These are phyloP conservation scores for Penicillium sp. DNA, from an alignment of 2,329 filamentous ascomycete genomes.

Conservation along the genomic window DNA sequence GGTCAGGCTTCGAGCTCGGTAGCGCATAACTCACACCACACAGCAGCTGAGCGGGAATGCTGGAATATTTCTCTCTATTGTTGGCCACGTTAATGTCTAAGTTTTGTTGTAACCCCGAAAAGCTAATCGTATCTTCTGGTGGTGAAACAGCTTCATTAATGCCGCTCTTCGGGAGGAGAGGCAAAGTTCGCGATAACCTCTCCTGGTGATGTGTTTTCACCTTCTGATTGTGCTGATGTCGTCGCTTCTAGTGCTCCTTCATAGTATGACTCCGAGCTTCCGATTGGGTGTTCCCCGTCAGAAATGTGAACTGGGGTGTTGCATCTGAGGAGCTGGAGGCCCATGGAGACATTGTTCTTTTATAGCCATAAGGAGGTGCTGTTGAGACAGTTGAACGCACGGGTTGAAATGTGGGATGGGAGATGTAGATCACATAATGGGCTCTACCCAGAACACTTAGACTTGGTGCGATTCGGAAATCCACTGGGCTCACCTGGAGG, in stretches of 20 bases:
- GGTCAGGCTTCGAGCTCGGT: slow-evolving; percentile 31
- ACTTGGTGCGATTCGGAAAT: no score
- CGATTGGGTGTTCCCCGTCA: slow-evolving; percentile 19
- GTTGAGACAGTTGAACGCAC: not conserved
- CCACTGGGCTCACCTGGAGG: no score
- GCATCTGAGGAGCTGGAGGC: not conserved
- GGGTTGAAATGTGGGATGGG: not conserved
- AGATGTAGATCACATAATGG: not conserved
- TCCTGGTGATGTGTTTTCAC: slow-evolving; percentile 5
- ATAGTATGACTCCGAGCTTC: slow-evolving; percentile 40
- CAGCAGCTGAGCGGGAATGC: slow-evolving; percentile 21
- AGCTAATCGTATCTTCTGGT: not conserved
- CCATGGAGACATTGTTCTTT: not conserved
- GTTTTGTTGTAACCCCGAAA: not conserved
- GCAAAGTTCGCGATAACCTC: slow-evolving; percentile 4
- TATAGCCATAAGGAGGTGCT: not conserved
- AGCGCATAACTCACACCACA: slow-evolving; percentile 34
- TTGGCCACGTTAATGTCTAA: not conserved
- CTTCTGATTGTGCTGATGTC: slow-evolving; percentile 21
- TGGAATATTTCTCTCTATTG: not conserved
- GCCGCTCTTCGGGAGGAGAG: not conserved
- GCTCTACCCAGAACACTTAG: no score
- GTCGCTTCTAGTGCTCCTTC: slow-evolving; percentile 39
- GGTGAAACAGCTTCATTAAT: not conserved
- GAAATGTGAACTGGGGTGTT: slow-evolving; percentile 25